A percentile compares a stretch with the other conserved stretches of the same genome.
phyloP scores from a whole-genome alignment of 495 filamentous ascomycete species.

The Chaetomium fimeti region DNA sequence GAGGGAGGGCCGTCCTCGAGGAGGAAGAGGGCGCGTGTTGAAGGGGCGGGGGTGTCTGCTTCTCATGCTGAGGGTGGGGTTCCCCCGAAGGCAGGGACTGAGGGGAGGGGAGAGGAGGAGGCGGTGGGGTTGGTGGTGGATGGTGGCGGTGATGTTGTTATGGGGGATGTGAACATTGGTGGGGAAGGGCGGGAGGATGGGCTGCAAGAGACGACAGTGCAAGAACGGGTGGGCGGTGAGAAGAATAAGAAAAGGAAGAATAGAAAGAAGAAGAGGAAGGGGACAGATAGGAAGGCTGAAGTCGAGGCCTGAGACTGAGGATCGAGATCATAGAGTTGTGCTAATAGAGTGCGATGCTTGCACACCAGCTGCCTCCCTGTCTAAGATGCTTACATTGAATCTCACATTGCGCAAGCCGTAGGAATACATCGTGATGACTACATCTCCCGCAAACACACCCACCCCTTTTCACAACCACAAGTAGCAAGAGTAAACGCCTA shows the following conservation, averaged over 20 bases:
- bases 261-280: slow-evolving; percentile 32
- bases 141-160: slow-evolving; percentile 1
- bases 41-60: background rate
- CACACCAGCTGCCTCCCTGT: no score
- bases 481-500: no score
- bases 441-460: no score
- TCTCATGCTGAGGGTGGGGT: background rate
- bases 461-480: no score
- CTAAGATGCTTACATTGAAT: no score
- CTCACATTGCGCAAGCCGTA: no score
- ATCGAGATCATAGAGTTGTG: background rate
- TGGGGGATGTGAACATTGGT: background rate
- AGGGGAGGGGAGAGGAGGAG: background rate
- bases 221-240: slow-evolving; percentile 54
- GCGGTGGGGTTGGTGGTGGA: slow-evolving; percentile 9
- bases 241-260: slow-evolving; percentile 51
- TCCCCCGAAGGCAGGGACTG: background rate
- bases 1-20: slow-evolving; percentile 28
- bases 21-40: slow-evolving; percentile 5
- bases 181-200: slow-evolving; percentile 16
- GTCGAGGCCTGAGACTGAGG: background rate
- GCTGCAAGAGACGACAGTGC: slow-evolving; percentile 25
- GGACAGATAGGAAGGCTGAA: slow-evolving; percentile 1
- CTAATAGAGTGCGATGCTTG: no score
- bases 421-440: no score